Base-by-base conservation (phyloP, 2,329 filamentous ascomycete genomes). In the Pyricularia pennisetigena region DNA sequence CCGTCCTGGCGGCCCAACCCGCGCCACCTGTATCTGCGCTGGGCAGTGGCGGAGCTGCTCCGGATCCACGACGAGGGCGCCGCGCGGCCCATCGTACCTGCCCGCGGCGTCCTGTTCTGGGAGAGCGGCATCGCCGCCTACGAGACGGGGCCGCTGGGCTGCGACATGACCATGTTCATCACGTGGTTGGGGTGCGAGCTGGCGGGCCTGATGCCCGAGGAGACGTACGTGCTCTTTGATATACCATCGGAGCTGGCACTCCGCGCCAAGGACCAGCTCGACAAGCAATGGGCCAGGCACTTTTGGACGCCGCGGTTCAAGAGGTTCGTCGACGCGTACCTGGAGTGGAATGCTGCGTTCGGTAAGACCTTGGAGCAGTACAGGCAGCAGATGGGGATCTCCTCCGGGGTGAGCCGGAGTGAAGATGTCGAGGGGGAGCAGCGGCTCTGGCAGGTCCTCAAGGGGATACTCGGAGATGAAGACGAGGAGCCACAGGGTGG, bases 221-320 rank as follows among this genome's bases (percentile, higher is more conserved):
- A 49, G 41, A 49, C 20, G 4, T n/a, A n/a, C 20, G 20, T 4
- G 41, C 41, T 49, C 41, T n/a, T 49, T 49, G 41, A 49, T 16
- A 49, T 49, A 20, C 41, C 41, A 16, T 1, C 2, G 41, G 41
- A 49, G 4, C 41, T 49, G 41, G 41, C 16, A 20, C 16, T n/a
- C 16, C 41, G 41, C 41, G 41, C 41, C 41, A 49, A 20, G 20
- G 16, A 49, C 20, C 41, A 49, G 41, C 4, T 49, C 4, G 12
- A 35, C 10, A 49, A n/a, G 41, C 2, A 49, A 8, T 9, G 16
- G 41, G 41, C 41, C 1, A 49, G 6, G 41, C 16, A 49, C 1
- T 49, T 49, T 8, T 49, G 41, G 41, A n/a, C 20, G 63, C 63
- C 74, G 41, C 74, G 72, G 10, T 71, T 74, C 28, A 73, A 59